phyloP scores from a whole-genome alignment of 2,329 filamentous ascomycete genomes.

The Rasamsonia emersonii region DNA sequence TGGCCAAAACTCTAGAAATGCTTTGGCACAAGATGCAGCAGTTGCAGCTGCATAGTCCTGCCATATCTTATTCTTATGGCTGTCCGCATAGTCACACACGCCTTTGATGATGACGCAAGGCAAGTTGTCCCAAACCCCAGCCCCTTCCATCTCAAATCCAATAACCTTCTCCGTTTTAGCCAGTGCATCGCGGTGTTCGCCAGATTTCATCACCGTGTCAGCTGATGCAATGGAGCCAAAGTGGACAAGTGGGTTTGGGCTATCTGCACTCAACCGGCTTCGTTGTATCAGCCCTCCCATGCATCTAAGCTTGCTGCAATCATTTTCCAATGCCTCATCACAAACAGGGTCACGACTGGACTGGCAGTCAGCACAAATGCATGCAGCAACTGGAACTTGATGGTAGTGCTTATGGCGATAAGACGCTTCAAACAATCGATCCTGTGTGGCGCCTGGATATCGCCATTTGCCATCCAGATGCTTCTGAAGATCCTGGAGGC shows the following conservation, averaged over 20 bases:
- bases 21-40: slow-evolving; percentile 18
- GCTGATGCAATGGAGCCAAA: slow-evolving; percentile 2
- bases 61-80: slow-evolving; percentile 28
- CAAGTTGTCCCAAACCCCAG: slow-evolving; percentile 18
- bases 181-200: slow-evolving; percentile 1
- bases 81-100: slow-evolving; percentile 29
- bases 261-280: not conserved
- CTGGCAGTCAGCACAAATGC: slow-evolving; percentile 2
- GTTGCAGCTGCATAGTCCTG: slow-evolving; percentile 23
- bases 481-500: slow-evolving; percentile 3
- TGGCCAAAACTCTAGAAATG: slow-evolving; percentile 2
- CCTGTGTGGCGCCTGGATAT: slow-evolving; percentile 11
- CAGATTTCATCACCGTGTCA: slow-evolving; percentile 4
- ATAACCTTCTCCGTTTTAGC: slow-evolving; percentile 7
- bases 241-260: not conserved
- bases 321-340: slow-evolving; percentile 2
- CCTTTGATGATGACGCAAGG: slow-evolving; percentile 32
- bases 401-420: slow-evolving; percentile 17
- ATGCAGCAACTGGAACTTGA: not conserved
- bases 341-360: slow-evolving; percentile 1
- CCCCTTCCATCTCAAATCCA: slow-evolving; percentile 22
- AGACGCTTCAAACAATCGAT: slow-evolving; percentile 10
- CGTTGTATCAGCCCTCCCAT: not conserved
- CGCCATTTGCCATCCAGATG: slow-evolving; percentile 1
- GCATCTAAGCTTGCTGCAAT: slow-evolving; percentile 3